Evolutionary conservation across 768 basidiomycete genomes (phyloP), one percentile per base, ranked within the genome.

Genomic region (Tricholoma sp.): DNA sequence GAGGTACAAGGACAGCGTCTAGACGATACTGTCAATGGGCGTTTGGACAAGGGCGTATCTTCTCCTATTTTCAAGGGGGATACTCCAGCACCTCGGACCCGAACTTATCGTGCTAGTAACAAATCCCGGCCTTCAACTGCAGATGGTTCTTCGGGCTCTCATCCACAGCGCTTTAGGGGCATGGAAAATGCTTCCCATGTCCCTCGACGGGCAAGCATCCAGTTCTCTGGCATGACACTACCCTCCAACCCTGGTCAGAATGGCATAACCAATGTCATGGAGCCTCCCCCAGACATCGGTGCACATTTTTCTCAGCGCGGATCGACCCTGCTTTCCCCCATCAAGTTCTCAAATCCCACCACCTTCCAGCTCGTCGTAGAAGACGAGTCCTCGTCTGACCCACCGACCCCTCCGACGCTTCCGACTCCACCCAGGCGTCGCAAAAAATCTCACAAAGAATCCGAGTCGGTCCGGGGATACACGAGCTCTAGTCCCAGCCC

Each of bases 171-270:
- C 17, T 34, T 47, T 47, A 47, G 24, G 18, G 33, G 36, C 15
- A 28, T 47, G 4, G 42, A 55, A 28, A 50, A 31, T n/a, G 53
- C 41, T 44, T 48, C 55, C 3, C 53, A 52, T 31, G 48, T 55
- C 29, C 48, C 51, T 15, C 50, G 49, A 17, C 58, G 61, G 32
- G 54, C 56, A 5, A 63, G 57, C 45, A 39, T 61, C 11, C 55
- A 59, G 6, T 53, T 55, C 5, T n/a, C 53, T 24, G 58, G 57
- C 7, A 31, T 15, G 7, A 6, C 53, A 10, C 55, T 52, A 11
- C 39, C 50, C 6, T 48, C 39, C 39, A 50, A 34, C 48, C 53
- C 55, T 17, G 32, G 50, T n/a, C 47, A 13, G 24, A 18, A 15
- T 29, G 6, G 15, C 28, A 48, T 28, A n/a, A 6, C 15, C 7